These are phyloP conservation scores for Lignosus rhinocerotis DNA, from an alignment of 1,284 basidiomycete species.

Conservation along the genomic window DNA sequence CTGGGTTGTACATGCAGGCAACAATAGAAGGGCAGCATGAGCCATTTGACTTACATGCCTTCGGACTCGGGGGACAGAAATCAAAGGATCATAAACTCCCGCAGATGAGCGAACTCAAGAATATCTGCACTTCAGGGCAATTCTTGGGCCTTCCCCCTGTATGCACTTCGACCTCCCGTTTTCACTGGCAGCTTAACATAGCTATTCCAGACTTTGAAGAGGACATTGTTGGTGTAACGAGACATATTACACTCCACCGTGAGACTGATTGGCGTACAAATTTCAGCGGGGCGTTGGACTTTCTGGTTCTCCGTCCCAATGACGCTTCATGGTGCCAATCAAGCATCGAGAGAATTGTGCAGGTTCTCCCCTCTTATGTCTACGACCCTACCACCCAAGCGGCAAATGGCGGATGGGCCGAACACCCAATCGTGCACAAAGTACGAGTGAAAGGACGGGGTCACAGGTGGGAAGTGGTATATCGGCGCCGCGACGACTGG, in stretches of 20 bases:
- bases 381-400: conserved; percentile 4
- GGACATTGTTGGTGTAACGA: no score
- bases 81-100: not conserved
- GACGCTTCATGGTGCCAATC: not conserved
- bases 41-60: not conserved
- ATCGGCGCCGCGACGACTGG: not conserved
- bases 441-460: not conserved
- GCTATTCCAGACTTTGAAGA: no score
- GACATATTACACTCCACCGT: no score
- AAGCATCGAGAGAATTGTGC: not conserved
- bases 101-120: not conserved
- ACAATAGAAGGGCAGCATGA: not conserved
- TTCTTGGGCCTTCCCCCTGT: not conserved
- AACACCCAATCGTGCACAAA: not conserved
- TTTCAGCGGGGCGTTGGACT: not conserved
- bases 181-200: no score
- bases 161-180: not conserved
- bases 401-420: not conserved
- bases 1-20: not conserved
- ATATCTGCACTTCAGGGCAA: not conserved
- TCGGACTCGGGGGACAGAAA: not conserved
- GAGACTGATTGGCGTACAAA: no score
- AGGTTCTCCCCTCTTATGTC: not conserved
- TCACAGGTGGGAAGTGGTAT: conserved; percentile 1
- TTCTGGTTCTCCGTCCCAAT: not conserved